Evolutionary conservation across 306 rosid genomes (phyloP).

Genomic region (Prunus davidiana): DNA sequence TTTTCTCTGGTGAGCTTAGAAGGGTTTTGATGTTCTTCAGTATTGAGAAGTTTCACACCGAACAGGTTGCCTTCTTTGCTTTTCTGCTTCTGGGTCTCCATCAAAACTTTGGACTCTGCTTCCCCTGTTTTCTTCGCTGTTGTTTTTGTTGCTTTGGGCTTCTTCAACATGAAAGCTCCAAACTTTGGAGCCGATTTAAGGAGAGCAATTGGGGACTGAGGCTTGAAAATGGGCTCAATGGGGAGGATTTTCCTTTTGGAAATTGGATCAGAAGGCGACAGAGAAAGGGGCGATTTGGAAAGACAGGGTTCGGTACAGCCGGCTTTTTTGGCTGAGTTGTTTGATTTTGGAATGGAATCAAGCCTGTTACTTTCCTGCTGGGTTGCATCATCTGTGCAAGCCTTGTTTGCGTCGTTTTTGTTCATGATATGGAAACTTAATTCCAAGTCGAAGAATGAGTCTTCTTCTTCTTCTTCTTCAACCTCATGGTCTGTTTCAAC

Average conservation of each 20-base stretch:
- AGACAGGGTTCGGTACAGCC: neutral
- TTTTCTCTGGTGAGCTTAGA: slow-evolving; percentile 46
- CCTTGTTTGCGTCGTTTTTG: neutral
- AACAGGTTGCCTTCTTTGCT: slow-evolving; percentile 16
- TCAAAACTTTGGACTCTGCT: slow-evolving; percentile 10
- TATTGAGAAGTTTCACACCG: slow-evolving; percentile 19
- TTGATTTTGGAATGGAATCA: neutral
- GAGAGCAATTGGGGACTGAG: slow-evolving; percentile 83
- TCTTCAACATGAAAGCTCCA: slow-evolving; percentile 57
- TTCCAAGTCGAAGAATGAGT: slow-evolving; percentile 89
- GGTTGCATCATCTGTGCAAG: slow-evolving; percentile 18
- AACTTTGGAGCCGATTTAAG: slow-evolving; percentile 79
- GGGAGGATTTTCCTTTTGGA: slow-evolving; percentile 82
- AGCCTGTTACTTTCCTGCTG: slow-evolving; percentile 3
- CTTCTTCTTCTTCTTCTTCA: slow-evolving; percentile 53
- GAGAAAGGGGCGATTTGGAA: slow-evolving; percentile 22
- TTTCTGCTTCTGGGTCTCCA: slow-evolving; percentile 16
- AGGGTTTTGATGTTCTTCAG: slow-evolving; percentile 28
- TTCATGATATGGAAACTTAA: slow-evolving; percentile 35
- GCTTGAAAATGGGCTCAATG: slow-evolving; percentile 60
- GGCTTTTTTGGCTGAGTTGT: neutral
- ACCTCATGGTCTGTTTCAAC: slow-evolving; percentile 36
- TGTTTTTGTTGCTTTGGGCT: slow-evolving; percentile 27
- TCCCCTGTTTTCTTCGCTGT: slow-evolving; percentile 9
- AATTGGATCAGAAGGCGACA: slow-evolving; percentile 47